Conservation (phyloP, 495 filamentous ascomycete species). For the Penicillium ochrochloron region DNA sequence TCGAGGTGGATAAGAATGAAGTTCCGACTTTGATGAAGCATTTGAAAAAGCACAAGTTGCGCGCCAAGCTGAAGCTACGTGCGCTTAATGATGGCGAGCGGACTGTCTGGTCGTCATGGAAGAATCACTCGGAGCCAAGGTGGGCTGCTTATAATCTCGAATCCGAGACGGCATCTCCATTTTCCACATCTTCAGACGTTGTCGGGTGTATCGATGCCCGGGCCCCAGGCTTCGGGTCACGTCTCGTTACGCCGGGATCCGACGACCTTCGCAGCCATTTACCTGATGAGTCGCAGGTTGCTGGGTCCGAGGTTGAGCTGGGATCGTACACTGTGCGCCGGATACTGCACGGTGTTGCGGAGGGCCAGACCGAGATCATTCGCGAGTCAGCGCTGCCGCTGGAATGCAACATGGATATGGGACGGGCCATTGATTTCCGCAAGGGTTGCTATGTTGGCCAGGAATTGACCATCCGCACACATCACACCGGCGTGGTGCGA, state of each 20-base stretch:
- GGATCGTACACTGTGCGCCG: slow-evolving; percentile 68
- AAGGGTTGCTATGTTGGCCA: slow-evolving; percentile 98
- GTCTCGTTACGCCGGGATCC: slow-evolving; percentile 54
- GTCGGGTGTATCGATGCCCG: slow-evolving; percentile 63
- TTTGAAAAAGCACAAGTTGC: slow-evolving; percentile 80
- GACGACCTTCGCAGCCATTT: slow-evolving; percentile 46
- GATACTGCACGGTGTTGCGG: slow-evolving; percentile 77
- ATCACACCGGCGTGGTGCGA: slow-evolving; percentile 89
- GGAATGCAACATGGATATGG: slow-evolving; percentile 84
- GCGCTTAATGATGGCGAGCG: slow-evolving; percentile 65
- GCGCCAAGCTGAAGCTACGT: slow-evolving; percentile 73
- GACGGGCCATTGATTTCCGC: slow-evolving; percentile 82
- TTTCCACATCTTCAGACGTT: slow-evolving; percentile 29
- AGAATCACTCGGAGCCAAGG: slow-evolving; percentile 43
- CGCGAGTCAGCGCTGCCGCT: slow-evolving; percentile 71
- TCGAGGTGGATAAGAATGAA: slow-evolving; percentile 79
- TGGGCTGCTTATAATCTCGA: slow-evolving; percentile 54
- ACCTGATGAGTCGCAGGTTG: slow-evolving; percentile 40
- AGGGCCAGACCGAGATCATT: slow-evolving; percentile 80
- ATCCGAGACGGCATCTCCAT: slow-evolving; percentile 37
- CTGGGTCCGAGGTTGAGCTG: slow-evolving; percentile 41
- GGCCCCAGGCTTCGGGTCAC: slow-evolving; percentile 69
- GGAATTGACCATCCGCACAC: slow-evolving; percentile 92
- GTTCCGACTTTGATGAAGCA: slow-evolving; percentile 65
- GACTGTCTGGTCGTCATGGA: slow-evolving; percentile 72